These are phyloP conservation scores for Aspergillus chevalieri DNA, from an alignment of 2,329 filamentous ascomycete species.

Conservation along the genomic window DNA sequence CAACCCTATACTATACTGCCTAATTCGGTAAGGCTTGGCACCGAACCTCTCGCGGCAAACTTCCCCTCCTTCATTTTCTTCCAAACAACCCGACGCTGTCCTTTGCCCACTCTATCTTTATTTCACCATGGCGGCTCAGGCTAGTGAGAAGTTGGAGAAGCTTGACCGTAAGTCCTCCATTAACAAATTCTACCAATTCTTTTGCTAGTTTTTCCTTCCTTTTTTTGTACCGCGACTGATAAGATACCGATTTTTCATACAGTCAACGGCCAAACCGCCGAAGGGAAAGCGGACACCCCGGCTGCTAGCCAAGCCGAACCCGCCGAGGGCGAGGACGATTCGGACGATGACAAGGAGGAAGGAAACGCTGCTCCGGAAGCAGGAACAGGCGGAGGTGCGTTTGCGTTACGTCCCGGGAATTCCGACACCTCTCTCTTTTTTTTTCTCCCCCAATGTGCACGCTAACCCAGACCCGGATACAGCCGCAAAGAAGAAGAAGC, in stretches of 20 bases:
- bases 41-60: constrained; percentile 1
- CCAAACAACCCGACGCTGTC: constrained; percentile 13
- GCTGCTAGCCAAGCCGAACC: constrained; percentile 30
- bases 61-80: constrained; percentile 14
- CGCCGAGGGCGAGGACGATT: constrained; percentile 49
- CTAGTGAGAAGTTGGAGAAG: constrained; percentile 36
- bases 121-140: constrained; percentile 38
- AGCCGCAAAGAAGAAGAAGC: constrained; percentile 71
- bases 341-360: constrained; percentile 50
- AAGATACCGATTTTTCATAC: constrained; percentile 8
- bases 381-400: constrained; percentile 32
- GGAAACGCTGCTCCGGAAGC: constrained; percentile 36
- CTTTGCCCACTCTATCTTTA: constrained; percentile 12
- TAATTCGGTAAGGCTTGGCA: constrained; percentile 7
- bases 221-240: constrained; percentile 12
- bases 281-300: constrained; percentile 27
- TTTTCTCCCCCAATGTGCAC: background rate
- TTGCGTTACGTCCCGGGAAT: background rate
- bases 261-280: constrained; percentile 37
- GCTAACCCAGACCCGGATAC: constrained; percentile 7
- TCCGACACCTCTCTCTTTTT: background rate
- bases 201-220: background rate
- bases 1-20: background rate
- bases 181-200: background rate
- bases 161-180: constrained; percentile 29